These are phyloP conservation scores for Penicillium ochrochloron DNA, from an alignment of 495 filamentous ascomycete genomes.

Conservation along the genomic window DNA sequence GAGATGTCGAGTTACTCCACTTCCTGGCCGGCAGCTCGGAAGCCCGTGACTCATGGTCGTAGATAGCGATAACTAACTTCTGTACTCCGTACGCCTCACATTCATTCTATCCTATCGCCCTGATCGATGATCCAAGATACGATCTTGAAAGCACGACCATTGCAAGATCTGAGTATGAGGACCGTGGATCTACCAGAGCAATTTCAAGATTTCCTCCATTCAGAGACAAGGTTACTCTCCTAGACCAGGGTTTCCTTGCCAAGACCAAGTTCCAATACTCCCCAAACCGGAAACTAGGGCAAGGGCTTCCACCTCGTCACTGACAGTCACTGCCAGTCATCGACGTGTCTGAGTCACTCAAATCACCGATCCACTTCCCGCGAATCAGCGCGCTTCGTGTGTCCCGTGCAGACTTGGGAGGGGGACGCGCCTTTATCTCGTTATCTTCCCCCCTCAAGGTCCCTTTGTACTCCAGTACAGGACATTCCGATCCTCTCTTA, in stretches of 20 bases:
- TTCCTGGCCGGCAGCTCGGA: constrained; percentile 11
- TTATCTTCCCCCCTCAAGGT: constrained; percentile 15
- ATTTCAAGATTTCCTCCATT: not conserved
- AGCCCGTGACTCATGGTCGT: constrained; percentile 24
- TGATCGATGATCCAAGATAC: not conserved
- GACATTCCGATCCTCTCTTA: constrained; percentile 10
- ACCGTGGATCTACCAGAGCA: not conserved
- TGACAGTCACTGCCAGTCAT: not conserved
- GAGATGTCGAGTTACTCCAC: constrained; percentile 24
- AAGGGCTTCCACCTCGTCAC: constrained; percentile 18
- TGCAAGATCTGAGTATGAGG: not conserved
- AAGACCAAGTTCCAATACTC: not conserved
- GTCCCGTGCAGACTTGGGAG: constrained; percentile 28
- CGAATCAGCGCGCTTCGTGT: constrained; percentile 27
- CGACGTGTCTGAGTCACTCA: not conserved
- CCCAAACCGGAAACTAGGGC: constrained; percentile 28
- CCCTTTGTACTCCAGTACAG: constrained; percentile 1
- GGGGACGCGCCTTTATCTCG: constrained; percentile 27
- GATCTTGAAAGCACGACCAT: not conserved
- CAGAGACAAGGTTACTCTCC: not conserved
- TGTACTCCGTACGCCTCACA: not conserved
- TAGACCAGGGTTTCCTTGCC: not conserved
- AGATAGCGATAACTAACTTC: constrained; percentile 11
- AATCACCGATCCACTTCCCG: constrained; percentile 14
- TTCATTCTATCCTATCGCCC: not conserved